Percentiles rank a stretch among this genome's conserved stretches.
Evolutionary conservation across 371 early-diverging fungal species (phyloP).

Genomic region (Umbelopsis sp.): DNA sequence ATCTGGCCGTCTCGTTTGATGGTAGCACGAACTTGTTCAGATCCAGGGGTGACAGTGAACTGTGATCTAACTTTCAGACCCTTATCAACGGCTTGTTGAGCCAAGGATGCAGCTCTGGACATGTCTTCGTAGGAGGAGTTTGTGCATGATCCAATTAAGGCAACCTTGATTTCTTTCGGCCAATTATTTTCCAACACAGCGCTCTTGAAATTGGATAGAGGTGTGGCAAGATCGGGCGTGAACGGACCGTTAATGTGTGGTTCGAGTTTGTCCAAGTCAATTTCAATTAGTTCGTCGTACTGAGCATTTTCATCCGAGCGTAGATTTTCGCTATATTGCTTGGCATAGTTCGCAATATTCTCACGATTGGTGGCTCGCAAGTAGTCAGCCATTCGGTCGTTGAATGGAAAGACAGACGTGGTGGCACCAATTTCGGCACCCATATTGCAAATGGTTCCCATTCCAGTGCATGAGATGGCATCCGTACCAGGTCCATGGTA

Average conservation of each 20-base stretch:
- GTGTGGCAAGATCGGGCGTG: slow-evolving; percentile 93
- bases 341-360: slow-evolving; percentile 74
- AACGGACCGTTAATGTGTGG: slow-evolving; percentile 97
- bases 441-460: slow-evolving; percentile 99
- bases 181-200: slow-evolving; percentile 79
- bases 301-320: slow-evolving; percentile 84
- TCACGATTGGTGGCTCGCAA: slow-evolving; percentile 83
- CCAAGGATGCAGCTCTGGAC: slow-evolving; percentile 87
- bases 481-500: slow-evolving; percentile 96
- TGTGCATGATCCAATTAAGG: slow-evolving; percentile 95
- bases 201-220: slow-evolving; percentile 86
- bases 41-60: slow-evolving; percentile 91
- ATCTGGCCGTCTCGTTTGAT: slow-evolving; percentile 91
- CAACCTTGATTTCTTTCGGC: slow-evolving; percentile 83
- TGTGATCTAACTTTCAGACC: slow-evolving; percentile 80
- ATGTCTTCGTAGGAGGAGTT: slow-evolving; percentile 97
- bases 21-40: slow-evolving; percentile 95
- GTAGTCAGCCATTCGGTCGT: slow-evolving; percentile 83
- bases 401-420: slow-evolving; percentile 94
- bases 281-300: slow-evolving; percentile 93
- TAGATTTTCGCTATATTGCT: slow-evolving; percentile 75
- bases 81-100: slow-evolving; percentile 76
- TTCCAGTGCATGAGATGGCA: slow-evolving; percentile 92
- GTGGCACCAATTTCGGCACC: slow-evolving; percentile 97
- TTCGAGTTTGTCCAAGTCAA: slow-evolving; percentile 84